Evolutionary conservation across 257 asterid genomes (phyloP), one percentile per base, ranked within the genome.

Genomic region (Penstemon barbatus): DNA sequence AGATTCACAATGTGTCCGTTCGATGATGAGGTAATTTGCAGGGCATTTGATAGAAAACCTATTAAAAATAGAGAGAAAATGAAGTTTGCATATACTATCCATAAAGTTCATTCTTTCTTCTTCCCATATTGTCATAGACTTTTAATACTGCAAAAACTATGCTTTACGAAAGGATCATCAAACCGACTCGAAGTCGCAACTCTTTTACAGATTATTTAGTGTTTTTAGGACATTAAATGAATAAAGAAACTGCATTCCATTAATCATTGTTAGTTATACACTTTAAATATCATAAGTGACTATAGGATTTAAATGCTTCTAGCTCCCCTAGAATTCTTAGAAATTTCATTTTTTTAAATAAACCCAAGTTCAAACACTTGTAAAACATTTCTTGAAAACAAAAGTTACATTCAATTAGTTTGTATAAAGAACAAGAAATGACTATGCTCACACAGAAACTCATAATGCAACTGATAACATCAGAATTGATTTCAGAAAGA

Each of bases 31-130:
- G 70, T 57, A 71, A 61, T 63, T 75, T 54, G 76, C 73, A 49
- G 84, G 80, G 80, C 71, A 83, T 77, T 78, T 86, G 51, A 75
- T 63, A 36, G 71, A 73, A 67, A 83, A 76, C 94, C 94, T 90
- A 65, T 68, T 54, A 37, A 19, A 41, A 41, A 60, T 52, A 46
- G 11, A n/a, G 33, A 25, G 33, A 25, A 25, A 25, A 25, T 25
- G 33, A 25, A 25, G 33, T 25, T 25, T 25, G 33, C 33, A 25
- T 25, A 25, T 25, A 25, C 33, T 1, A 25, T 25, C 33, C 33
- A 25, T 25, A 25, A 25, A 25, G 33, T 25, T 25, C 33, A 25
- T 25, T 25, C 33, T 25, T 25, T 25, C 33, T 25, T 25, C 33
- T 25, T 25, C 33, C 33, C 33, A 25, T 25, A 25, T 25, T 25